These are phyloP conservation scores for Kitagawia praeruptora DNA, from an alignment of 129 eudicot genomes.

Conservation along the genomic window DNA sequence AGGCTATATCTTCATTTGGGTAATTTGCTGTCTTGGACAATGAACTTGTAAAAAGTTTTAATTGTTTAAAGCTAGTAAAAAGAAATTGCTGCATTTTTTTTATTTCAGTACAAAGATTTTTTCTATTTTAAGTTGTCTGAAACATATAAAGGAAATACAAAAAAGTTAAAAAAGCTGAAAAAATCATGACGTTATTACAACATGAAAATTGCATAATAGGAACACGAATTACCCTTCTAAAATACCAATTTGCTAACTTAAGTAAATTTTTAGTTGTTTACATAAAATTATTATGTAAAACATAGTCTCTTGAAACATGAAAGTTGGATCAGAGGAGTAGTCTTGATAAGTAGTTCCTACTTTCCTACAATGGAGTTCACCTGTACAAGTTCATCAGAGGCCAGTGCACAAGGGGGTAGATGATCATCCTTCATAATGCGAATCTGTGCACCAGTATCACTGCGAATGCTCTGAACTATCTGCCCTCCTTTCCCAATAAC, in stretches of 20 bases:
- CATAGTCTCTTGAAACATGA: not conserved
- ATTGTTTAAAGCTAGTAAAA: too few relatives aligned
- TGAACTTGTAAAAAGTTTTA: not conserved
- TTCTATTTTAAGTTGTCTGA: not conserved
- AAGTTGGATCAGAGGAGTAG: not conserved
- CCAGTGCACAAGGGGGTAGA: slow-evolving; percentile 83
- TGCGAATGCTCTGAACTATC: slow-evolving; percentile 73
- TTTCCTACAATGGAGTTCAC: slow-evolving; percentile 25
- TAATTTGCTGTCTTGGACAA: not conserved
- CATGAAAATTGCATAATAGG: not conserved
- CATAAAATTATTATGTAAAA: not conserved
- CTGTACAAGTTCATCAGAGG: slow-evolving; percentile 92
- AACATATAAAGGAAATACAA: not conserved
- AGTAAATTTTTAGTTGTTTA: not conserved
- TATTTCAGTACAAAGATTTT: too few relatives aligned
- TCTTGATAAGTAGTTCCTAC: not conserved
- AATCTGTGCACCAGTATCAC: slow-evolving; percentile 82
- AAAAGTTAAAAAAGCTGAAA: not conserved
- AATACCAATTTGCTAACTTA: not conserved
- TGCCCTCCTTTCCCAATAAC: slow-evolving; percentile 97
- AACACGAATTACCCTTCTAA: not conserved
- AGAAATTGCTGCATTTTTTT: not conserved
- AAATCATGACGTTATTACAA: not conserved
- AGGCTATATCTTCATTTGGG: not conserved
- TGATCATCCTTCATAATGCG: slow-evolving; percentile 85